Evolutionary conservation across 2,329 filamentous ascomycete genomes (phyloP), one percentile per base, ranked within the genome.

Genomic region (Xylaria sp.): DNA sequence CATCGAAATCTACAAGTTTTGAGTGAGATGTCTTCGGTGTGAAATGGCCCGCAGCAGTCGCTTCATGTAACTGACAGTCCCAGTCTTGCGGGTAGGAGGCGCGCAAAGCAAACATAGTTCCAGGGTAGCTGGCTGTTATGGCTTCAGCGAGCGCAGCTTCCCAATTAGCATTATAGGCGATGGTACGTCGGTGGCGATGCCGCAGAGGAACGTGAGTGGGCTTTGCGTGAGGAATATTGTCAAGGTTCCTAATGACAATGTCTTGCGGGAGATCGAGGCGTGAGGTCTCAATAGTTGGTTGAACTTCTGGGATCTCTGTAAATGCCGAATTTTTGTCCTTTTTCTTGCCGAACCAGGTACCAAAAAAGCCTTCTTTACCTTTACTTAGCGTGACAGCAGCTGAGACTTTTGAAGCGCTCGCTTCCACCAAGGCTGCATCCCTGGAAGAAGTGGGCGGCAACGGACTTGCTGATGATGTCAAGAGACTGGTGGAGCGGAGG

Each of bases 121-220:
- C 56, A 6, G 72, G 74, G 48, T 76, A 76, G 70, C 78, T 78
- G 43, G 74, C 75, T 15, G 43, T 60, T n/a, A 80, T 65, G 5
- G 79, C 78, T 45, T 77, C 75, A 12, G 73, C 66, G 15, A 81
- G 74, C 5, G 76, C 80, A 0, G 63, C 69, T 36, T 78, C 74
- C 83, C 83, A 84, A 57, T 80, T 75, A 0, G 60, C 73, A 15
- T 60, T 65, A 28, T 75, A 76, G 23, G 72, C 75, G 30, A 72
- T 53, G 23, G 61, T 78, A 60, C 15, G 73, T 0, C 76, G 68
- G 69, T 73, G 32, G 65, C 76, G 60, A 71, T 77, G 66, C 56
- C 74, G 69, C 63, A 71, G 28, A 70, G 76, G 58, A 25, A 48
- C 55, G 41, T 67, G 63, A 4, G 61, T 59, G 18, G 67, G 64